Conservation (phyloP, 2,329 filamentous ascomycete species). For the Fusarium dimerum region DNA sequence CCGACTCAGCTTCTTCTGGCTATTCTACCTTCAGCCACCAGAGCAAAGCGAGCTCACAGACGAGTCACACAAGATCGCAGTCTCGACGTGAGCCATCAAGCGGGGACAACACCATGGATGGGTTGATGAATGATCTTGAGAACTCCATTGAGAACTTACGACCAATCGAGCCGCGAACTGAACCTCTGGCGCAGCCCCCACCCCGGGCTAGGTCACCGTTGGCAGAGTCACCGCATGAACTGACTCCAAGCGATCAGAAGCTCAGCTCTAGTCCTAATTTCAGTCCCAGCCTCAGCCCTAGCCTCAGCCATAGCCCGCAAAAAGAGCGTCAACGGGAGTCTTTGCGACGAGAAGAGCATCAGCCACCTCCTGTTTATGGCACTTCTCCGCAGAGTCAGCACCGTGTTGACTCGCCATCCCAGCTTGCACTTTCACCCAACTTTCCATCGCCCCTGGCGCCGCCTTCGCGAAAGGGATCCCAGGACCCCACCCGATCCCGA, state of each 20-base stretch:
- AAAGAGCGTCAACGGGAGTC: conserved; percentile 17
- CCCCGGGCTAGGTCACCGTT: conserved; percentile 26
- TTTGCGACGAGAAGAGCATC: conserved; percentile 12
- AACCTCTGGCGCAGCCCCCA: conserved; percentile 33
- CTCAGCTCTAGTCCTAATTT: conserved; percentile 22
- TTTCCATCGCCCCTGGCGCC: conserved; percentile 12
- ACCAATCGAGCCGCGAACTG: conserved; percentile 34
- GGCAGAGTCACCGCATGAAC: conserved; percentile 30
- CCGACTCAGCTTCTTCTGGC: conserved; percentile 66
- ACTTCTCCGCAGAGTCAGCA: conserved; percentile 19
- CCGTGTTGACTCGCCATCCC: conserved; percentile 11
- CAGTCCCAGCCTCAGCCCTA: conserved; percentile 26
- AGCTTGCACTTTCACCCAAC: conserved; percentile 7
- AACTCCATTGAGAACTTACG: conserved; percentile 45
- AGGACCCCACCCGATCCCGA: conserved; percentile 53
- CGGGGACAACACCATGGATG: conserved; percentile 49
- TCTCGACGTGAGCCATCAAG: conserved; percentile 43
- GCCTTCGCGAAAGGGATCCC: conserved; percentile 37
- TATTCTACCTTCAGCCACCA: conserved; percentile 60
- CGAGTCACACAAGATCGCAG: conserved; percentile 40
- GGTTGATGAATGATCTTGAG: conserved; percentile 58
- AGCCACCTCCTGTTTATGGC: conserved; percentile 16
- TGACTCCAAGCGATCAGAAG: conserved; percentile 25
- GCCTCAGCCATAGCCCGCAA: conserved; percentile 24
- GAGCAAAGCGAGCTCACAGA: conserved; percentile 63